phyloP scores from a whole-genome alignment of 2,329 filamentous ascomycete species.

The Clarireedia homoeocarpa region DNA sequence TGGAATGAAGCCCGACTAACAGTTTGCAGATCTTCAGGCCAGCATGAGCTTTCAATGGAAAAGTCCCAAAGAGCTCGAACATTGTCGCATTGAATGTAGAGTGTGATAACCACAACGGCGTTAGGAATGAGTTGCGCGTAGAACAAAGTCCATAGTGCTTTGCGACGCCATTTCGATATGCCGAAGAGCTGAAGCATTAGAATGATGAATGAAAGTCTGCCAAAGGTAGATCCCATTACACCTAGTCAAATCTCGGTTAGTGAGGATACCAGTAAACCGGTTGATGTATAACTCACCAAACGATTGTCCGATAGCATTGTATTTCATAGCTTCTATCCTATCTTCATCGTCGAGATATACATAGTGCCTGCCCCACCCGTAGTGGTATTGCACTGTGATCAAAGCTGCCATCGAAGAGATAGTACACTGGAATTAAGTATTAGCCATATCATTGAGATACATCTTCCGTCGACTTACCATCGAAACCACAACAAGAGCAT shows the following conservation, averaged over 20 bases:
- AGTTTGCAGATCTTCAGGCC: slow-evolving; percentile 7
- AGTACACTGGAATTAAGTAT: background rate
- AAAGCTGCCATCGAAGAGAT: slow-evolving; percentile 5
- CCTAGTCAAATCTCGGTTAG: slow-evolving; percentile 3
- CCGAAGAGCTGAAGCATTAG: slow-evolving; percentile 16
- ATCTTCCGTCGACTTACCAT: background rate
- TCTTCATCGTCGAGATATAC: slow-evolving; percentile 10
- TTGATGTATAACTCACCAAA: slow-evolving; percentile 7
- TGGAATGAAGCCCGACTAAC: slow-evolving; percentile 2
- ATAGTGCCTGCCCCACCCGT: slow-evolving; percentile 16
- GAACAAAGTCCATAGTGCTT: slow-evolving; percentile 11
- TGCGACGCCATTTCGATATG: slow-evolving; percentile 2
- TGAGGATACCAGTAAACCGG: background rate
- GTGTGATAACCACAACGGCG: slow-evolving; percentile 4
- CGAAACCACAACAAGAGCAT: slow-evolving; percentile 11
- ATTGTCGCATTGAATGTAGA: slow-evolving; percentile 15
- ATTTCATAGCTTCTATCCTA: slow-evolving; percentile 11
- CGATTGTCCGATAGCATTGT: slow-evolving; percentile 13
- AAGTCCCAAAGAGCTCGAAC: slow-evolving; percentile 13
- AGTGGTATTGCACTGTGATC: slow-evolving; percentile 12
- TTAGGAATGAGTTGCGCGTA: slow-evolving; percentile 11
- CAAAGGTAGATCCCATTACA: slow-evolving; percentile 15
- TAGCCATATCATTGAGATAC: background rate
- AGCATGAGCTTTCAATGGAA: slow-evolving; percentile 8
- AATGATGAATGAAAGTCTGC: slow-evolving; percentile 12